Evolutionary conservation across 2,329 filamentous ascomycete species (phyloP).

Genomic region (Cladorrhinum sp.): DNA sequence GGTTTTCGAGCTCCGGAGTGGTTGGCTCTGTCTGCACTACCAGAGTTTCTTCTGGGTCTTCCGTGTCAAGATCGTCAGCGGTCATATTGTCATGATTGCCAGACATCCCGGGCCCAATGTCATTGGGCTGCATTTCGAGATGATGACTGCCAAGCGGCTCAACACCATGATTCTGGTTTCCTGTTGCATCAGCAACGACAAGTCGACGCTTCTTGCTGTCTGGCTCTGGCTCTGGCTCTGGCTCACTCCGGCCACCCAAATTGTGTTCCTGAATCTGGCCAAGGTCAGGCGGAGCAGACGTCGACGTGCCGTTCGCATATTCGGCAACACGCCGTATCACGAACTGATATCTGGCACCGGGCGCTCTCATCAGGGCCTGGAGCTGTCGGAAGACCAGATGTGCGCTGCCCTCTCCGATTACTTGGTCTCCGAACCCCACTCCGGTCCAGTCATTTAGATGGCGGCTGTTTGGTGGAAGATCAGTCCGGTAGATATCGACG

Average conservation of each 20-base stretch:
- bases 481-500: neutral
- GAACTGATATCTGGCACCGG: neutral
- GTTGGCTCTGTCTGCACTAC: no score
- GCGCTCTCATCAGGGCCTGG: neutral
- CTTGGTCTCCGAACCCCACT: neutral
- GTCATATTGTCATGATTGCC: no score
- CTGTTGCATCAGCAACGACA: neutral
- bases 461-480: neutral
- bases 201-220: neutral
- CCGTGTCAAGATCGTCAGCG: no score
- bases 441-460: neutral
- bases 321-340: neutral
- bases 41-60: no score
- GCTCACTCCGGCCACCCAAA: neutral
- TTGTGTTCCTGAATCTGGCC: neutral
- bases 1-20: no score
- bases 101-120: no score
- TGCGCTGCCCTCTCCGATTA: neutral
- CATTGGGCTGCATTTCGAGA: no score
- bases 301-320: neutral
- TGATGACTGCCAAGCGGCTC: no score
- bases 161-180: no score
- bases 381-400: neutral
- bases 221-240: no score
- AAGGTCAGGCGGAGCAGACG: no score